Evolutionary conservation across 2,329 filamentous ascomycete species (phyloP).

Genomic region (Penicillium janthinellum): DNA sequence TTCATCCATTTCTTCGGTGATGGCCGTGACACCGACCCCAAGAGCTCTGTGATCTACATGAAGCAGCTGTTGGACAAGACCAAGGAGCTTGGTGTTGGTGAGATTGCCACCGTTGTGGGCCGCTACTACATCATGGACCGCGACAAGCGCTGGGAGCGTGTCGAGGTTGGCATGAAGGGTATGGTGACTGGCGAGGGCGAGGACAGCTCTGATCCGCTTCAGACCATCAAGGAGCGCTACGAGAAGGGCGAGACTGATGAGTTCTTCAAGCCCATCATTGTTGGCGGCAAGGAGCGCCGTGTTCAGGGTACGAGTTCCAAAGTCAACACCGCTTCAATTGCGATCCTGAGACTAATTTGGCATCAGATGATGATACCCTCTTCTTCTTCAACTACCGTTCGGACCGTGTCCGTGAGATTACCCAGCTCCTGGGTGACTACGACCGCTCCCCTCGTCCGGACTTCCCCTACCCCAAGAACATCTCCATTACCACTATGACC

Average conservation of each 20-base stretch:
- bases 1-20: slow-evolving; percentile 99
- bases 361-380: slow-evolving; percentile 79
- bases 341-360: slow-evolving; percentile 20
- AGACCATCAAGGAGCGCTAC: slow-evolving; percentile 85
- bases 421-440: slow-evolving; percentile 86
- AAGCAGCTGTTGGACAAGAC: slow-evolving; percentile 77
- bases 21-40: slow-evolving; percentile 95
- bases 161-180: slow-evolving; percentile 87
- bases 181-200: slow-evolving; percentile 85
- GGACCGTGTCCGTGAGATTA: slow-evolving; percentile 94
- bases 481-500: slow-evolving; percentile 90
- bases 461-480: slow-evolving; percentile 91
- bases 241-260: slow-evolving; percentile 88
- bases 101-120: slow-evolving; percentile 90
- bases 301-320: slow-evolving; percentile 67
- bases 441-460: slow-evolving; percentile 89
- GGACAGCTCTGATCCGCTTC: slow-evolving; percentile 77
- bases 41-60: slow-evolving; percentile 87
- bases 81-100: slow-evolving; percentile 80
- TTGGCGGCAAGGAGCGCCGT: slow-evolving; percentile 81
- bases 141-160: slow-evolving; percentile 97
- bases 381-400: slow-evolving; percentile 99
- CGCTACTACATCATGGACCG: slow-evolving; percentile 99
- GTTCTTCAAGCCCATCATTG: slow-evolving; percentile 96
- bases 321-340: neutral